phyloP scores from a whole-genome alignment of 495 filamentous ascomycete genomes.

The Lasiosphaeria miniovina region DNA sequence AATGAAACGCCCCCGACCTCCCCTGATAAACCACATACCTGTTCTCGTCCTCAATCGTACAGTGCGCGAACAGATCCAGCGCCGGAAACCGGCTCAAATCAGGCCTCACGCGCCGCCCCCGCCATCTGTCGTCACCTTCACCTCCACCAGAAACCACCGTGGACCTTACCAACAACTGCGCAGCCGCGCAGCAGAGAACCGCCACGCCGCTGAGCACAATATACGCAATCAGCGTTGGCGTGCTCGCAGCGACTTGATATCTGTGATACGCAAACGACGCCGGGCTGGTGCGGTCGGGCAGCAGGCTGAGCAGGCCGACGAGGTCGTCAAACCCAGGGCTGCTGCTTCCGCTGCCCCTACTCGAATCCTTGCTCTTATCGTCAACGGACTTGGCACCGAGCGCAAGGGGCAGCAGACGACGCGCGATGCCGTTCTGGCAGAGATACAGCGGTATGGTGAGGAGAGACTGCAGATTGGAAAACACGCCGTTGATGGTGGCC shows the following conservation, averaged over 20 bases:
- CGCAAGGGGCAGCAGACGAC: not conserved
- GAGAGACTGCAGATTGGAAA: conserved; percentile 3
- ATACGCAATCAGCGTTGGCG: conserved; percentile 9
- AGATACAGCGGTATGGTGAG: conserved; percentile 11
- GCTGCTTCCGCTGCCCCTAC: too few species aligned
- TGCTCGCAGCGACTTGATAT: conserved; percentile 7
- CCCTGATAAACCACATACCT: conserved; percentile 12
- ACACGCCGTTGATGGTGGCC: not conserved
- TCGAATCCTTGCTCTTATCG: not conserved
- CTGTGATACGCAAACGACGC: conserved; percentile 10
- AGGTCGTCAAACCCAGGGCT: not conserved
- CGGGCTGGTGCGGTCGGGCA: conserved; percentile 1
- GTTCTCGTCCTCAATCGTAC: conserved; percentile 12
- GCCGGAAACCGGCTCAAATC: conserved; percentile 3
- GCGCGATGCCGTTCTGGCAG: conserved; percentile 14
- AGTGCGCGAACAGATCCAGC: conserved; percentile 12
- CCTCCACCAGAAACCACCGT: too few species aligned
- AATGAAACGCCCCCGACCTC: conserved; percentile 4
- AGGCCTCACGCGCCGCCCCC: not conserved
- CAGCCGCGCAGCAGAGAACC: not conserved
- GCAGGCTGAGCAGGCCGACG: conserved; percentile 8
- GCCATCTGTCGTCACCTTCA: too few species aligned
- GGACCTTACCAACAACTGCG: not conserved
- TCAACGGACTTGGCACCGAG: conserved; percentile 1
- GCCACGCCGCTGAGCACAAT: conserved; percentile 4